These are phyloP conservation scores for Calonectria ilicicola DNA, from an alignment of 2,329 filamentous ascomycete species.

Conservation along the genomic window DNA sequence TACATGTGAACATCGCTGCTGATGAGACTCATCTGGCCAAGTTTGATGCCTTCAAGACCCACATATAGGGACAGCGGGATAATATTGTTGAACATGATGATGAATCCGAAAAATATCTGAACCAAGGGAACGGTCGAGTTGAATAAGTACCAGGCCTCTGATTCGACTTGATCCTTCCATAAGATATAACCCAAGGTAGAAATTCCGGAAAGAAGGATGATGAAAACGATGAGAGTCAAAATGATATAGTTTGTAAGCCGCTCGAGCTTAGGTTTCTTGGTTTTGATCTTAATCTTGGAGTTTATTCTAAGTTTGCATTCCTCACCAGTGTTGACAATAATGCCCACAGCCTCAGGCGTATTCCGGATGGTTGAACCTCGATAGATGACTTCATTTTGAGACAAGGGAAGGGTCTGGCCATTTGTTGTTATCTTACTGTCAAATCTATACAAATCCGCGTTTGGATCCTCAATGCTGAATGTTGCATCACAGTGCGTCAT, in stretches of 20 bases:
- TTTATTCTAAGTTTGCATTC: constrained; percentile 96
- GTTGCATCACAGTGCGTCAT: constrained; percentile 69
- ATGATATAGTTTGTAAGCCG: constrained; percentile 83
- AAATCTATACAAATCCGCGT: constrained; percentile 81
- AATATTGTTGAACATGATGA: constrained; percentile 98
- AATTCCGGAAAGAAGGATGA: constrained; percentile 80
- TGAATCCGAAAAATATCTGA: constrained; percentile 87
- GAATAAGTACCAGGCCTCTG: constrained; percentile 79
- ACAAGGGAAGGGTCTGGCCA: constrained; percentile 74
- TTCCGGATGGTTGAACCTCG: constrained; percentile 89
- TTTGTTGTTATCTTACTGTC: constrained; percentile 74
- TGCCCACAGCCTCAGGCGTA: constrained; percentile 76
- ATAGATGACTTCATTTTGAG: constrained; percentile 85
- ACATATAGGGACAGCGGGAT: constrained; percentile 95
- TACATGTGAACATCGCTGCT: constrained; percentile 92
- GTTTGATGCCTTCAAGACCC: constrained; percentile 87
- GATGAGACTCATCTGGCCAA: constrained; percentile 81
- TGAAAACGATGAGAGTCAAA: constrained; percentile 83
- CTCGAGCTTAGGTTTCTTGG: constrained; percentile 85
- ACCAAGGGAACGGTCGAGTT: constrained; percentile 79
- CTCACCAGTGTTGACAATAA: constrained; percentile 91
- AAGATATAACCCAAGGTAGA: constrained; percentile 85
- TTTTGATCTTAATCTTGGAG: constrained; percentile 86
- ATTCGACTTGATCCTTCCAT: constrained; percentile 78
- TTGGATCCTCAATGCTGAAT: constrained; percentile 83